A percentile compares a stretch with the other conserved stretches of the same genome.
Conservation (phyloP, 805 yeast species). For the Metschnikowia reukaufii region DNA sequence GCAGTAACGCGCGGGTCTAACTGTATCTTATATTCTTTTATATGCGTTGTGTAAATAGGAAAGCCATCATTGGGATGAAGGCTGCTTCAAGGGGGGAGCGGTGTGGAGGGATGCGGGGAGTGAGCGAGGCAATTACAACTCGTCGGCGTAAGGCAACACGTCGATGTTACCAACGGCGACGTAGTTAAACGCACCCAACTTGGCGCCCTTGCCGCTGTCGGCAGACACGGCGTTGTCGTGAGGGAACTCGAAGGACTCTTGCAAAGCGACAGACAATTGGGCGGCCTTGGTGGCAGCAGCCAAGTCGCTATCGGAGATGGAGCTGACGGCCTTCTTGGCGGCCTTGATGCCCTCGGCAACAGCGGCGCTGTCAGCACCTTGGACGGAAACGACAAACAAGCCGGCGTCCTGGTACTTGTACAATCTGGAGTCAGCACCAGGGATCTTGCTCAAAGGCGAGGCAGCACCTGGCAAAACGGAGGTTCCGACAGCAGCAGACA, state of each 20-base stretch:
- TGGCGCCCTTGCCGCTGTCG: slow-evolving; percentile 34
- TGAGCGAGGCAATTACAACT: slow-evolving; percentile 52
- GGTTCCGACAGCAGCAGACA: slow-evolving; percentile 66
- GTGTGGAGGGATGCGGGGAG: slow-evolving; percentile 14
- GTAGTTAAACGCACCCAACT: slow-evolving; percentile 63
- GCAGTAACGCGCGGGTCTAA: too few species aligned
- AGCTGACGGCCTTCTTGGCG: slow-evolving; percentile 46
- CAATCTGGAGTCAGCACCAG: slow-evolving; percentile 53
- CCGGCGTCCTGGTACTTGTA: slow-evolving; percentile 75
- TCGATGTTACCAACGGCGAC: slow-evolving; percentile 89
- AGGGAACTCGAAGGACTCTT: slow-evolving; percentile 36
- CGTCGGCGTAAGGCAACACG: slow-evolving; percentile 85
- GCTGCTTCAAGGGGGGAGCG: slow-evolving; percentile 6
- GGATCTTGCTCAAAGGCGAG: slow-evolving; percentile 48
- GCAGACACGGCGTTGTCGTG: slow-evolving; percentile 33
- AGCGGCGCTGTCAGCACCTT: slow-evolving; percentile 56
- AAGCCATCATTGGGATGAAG: slow-evolving; percentile 10
- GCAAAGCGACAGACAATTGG: slow-evolving; percentile 44
- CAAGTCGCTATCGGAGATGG: slow-evolving; percentile 50
- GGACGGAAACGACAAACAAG: slow-evolving; percentile 68
- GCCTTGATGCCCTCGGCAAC: slow-evolving; percentile 63
- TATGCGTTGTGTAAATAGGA: slow-evolving; percentile 10
- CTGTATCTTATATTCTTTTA: not conserved
- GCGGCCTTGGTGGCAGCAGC: slow-evolving; percentile 49
- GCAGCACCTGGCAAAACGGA: slow-evolving; percentile 56